phyloP scores from a whole-genome alignment of 495 filamentous ascomycete species.

The Penicillium malachiteum region DNA sequence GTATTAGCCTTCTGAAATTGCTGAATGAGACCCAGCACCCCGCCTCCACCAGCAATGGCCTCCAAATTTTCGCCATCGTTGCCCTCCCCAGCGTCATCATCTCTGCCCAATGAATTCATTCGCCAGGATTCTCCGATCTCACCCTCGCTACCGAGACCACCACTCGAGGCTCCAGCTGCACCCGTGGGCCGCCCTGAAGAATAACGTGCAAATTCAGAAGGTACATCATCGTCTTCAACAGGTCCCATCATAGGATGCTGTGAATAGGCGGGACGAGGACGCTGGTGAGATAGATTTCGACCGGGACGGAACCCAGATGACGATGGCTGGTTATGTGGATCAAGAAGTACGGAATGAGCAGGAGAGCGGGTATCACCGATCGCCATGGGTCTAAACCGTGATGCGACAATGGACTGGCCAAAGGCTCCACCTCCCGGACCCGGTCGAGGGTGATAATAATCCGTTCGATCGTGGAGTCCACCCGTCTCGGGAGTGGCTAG shows the following conservation, averaged over 20 bases:
- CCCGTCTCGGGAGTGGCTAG: slow-evolving; percentile 58
- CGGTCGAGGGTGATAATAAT: slow-evolving; percentile 41
- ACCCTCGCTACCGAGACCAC: slow-evolving; percentile 51
- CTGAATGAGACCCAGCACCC: slow-evolving; percentile 81
- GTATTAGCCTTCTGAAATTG: slow-evolving; percentile 86
- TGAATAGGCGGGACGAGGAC: slow-evolving; percentile 46
- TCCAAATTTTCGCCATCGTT: slow-evolving; percentile 52
- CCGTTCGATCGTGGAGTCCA: slow-evolving; percentile 45
- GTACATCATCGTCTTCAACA: slow-evolving; percentile 48
- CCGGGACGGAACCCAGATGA: slow-evolving; percentile 48
- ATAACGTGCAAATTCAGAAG: slow-evolving; percentile 17
- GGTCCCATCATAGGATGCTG: slow-evolving; percentile 32
- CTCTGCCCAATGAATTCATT: slow-evolving; percentile 51
- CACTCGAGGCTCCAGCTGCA: slow-evolving; percentile 35
- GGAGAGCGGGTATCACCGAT: slow-evolving; percentile 37
- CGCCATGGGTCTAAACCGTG: slow-evolving; percentile 29
- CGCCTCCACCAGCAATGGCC: slow-evolving; percentile 47
- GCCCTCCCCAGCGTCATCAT: slow-evolving; percentile 45
- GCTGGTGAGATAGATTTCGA: slow-evolving; percentile 49
- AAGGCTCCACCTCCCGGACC: slow-evolving; percentile 24
- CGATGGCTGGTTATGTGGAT: slow-evolving; percentile 83
- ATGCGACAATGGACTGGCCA: slow-evolving; percentile 28
- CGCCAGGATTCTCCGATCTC: slow-evolving; percentile 66
- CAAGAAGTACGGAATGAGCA: slow-evolving; percentile 68
- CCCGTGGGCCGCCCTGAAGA: slow-evolving; percentile 23